Evolutionary conservation across 2,329 filamentous ascomycete genomes (phyloP).

Genomic region (Pseudocercospora pini-densiflorae): DNA sequence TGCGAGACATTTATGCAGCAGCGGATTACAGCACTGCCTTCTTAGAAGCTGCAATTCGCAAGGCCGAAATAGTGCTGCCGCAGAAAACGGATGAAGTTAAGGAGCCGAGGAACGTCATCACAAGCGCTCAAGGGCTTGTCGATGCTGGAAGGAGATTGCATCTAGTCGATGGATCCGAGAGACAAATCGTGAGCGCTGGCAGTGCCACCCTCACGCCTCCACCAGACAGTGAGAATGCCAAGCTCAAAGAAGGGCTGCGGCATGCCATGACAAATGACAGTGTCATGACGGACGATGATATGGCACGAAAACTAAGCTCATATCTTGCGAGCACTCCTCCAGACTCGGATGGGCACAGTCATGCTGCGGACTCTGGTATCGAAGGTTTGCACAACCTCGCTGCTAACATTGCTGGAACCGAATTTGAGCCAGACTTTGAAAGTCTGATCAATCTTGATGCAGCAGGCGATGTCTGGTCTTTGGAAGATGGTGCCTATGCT

Average conservation of each 20-base stretch:
- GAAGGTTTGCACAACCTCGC: not conserved
- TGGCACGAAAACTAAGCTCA: constrained; percentile 52
- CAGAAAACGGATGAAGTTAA: constrained; percentile 39
- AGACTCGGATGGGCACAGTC: constrained; percentile 41
- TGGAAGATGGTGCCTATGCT: constrained; percentile 41
- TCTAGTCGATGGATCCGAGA: constrained; percentile 24
- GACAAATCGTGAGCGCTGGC: constrained; percentile 1
- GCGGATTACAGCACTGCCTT: constrained; percentile 97
- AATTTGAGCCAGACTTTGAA: constrained; percentile 43
- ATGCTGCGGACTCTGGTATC: constrained; percentile 9
- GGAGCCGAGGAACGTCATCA: constrained; percentile 41
- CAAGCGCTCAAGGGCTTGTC: constrained; percentile 52
- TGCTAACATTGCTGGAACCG: constrained; percentile 18
- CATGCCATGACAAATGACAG: constrained; percentile 6
- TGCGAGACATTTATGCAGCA: constrained; percentile 87
- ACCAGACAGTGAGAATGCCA: constrained; percentile 28
- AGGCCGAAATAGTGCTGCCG: constrained; percentile 77
- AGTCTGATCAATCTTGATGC: constrained; percentile 43
- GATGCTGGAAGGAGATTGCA: constrained; percentile 51
- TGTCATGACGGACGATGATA: constrained; percentile 49
- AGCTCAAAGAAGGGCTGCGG: not conserved
- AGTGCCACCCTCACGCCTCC: constrained; percentile 37
- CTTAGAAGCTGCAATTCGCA: constrained; percentile 87
- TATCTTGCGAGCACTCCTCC: constrained; percentile 58
- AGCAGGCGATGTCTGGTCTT: constrained; percentile 39